Evolutionary conservation across 2,329 filamentous ascomycete genomes (phyloP), one percentile per base, ranked within the genome.

Genomic region (Aspergillus neotritici): DNA sequence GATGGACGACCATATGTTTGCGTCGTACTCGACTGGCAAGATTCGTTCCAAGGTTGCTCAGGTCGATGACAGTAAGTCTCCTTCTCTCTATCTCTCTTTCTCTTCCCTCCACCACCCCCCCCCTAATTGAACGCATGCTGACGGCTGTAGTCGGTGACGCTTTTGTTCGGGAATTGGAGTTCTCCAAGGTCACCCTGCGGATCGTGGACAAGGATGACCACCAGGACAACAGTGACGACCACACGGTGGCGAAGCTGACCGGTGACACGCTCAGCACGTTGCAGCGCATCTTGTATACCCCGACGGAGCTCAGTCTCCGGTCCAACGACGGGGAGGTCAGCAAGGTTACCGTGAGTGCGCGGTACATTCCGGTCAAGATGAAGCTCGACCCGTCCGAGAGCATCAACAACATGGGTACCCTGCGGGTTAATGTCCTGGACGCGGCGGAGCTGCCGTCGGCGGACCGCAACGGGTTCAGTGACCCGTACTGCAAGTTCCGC

Each of bases 401-500:
- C 60, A 95, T 98, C 75, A 97, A 96, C 79, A 98, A 98, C 69
- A 94, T 95, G 81, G 93, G 93, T 47, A 90, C 83, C 46, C 82
- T 98, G 15, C 86, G 90, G 14, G 87, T 98, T n/a, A 89, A 97
- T 58, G 78, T 98, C 13, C 72, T 97, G 31, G 89, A 95, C 64
- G 93, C 84, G 13, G 72, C 79, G 7, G 84, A 95, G 47, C 78
- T 98, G n/a, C 93, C 93, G 6, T 83, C 93, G 1, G 91, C 91
- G 21, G 93, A 98, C 61, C 83, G 89, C 29, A 98, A 98, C 62
- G 93, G 93, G 55, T 97, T 86, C 77, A 96, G 89, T 57, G 93
- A 98, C 61, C 93, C 93, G 4, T 98, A 91, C 73, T 94, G 87
- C 78, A 91, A 91, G 61, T 98, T 98, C 64, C 81, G 86, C 51